Evolutionary conservation across 2,329 filamentous ascomycete species (phyloP).

Genomic region (Cercospora brassicicola): DNA sequence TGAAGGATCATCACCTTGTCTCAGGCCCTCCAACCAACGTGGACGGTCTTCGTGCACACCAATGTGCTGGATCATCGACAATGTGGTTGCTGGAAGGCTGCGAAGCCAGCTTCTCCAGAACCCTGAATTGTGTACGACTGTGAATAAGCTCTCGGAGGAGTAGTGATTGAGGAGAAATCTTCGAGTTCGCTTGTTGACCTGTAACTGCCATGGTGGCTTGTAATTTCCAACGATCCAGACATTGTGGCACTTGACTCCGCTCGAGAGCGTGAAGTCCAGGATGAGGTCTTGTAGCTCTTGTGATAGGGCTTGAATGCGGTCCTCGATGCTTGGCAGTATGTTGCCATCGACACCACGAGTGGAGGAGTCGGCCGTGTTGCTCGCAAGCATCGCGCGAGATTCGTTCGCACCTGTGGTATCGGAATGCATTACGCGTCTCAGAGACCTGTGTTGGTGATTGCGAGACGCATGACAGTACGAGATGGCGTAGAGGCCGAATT

Average conservation of each 20-base stretch:
- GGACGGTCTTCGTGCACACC: too few species aligned
- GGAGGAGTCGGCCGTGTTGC: too few species aligned
- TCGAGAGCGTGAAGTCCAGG: neutral
- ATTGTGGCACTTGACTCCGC: neutral
- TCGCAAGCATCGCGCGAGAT: too few species aligned
- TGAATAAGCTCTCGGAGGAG: neutral
- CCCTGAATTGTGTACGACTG: neutral
- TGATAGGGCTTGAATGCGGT: neutral
- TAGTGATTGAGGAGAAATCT: neutral
- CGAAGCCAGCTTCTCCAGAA: neutral
- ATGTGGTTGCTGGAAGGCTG: neutral
- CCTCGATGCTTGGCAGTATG: neutral
- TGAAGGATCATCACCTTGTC: too few species aligned
- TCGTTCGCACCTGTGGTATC: too few species aligned
- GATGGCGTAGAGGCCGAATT: too few species aligned
- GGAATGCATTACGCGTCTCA: too few species aligned
- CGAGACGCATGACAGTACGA: too few species aligned
- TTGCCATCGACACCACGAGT: too few species aligned
- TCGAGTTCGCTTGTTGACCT: neutral
- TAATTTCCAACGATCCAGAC: neutral
- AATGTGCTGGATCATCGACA: neutral
- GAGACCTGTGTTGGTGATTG: too few species aligned
- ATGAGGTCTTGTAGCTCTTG: constrained; percentile 13
- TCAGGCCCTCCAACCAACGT: too few species aligned
- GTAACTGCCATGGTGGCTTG: neutral